Evolutionary conservation across 2,329 filamentous ascomycete genomes (phyloP).

Genomic region (Alternaria triticimaculans): DNA sequence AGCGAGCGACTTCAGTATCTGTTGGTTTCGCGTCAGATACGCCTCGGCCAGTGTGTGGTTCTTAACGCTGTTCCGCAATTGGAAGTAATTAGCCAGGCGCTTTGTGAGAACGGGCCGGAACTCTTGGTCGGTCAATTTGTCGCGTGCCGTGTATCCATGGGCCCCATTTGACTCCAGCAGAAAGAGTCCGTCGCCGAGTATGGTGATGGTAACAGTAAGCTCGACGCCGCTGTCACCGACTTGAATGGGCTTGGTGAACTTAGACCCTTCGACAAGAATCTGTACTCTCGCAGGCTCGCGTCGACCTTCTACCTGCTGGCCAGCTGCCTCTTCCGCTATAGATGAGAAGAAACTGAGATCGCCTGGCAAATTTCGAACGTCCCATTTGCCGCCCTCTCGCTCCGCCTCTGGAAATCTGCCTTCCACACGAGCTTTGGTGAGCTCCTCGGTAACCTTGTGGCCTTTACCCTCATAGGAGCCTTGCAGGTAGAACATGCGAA

Average conservation of each 20-base stretch:
- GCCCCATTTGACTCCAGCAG: conserved; percentile 67
- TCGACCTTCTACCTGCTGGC: conserved; percentile 68
- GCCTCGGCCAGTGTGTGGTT: conserved; percentile 70
- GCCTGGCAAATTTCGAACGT: conserved; percentile 70
- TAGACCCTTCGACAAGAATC: conserved; percentile 74
- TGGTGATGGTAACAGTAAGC: conserved; percentile 69
- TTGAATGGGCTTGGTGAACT: conserved; percentile 62
- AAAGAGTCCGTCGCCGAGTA: conserved; percentile 61
- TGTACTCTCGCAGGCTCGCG: conserved; percentile 73
- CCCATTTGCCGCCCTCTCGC: conserved; percentile 81
- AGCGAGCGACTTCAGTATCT: conserved; percentile 73
- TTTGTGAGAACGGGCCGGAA: conserved; percentile 78
- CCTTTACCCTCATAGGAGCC: conserved; percentile 81
- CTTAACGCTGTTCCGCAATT: conserved; percentile 70
- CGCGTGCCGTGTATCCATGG: conserved; percentile 73
- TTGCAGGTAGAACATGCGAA: conserved; percentile 68
- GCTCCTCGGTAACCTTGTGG: conserved; percentile 78
- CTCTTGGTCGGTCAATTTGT: conserved; percentile 75
- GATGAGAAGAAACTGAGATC: conserved; percentile 67
- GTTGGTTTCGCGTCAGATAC: conserved; percentile 78
- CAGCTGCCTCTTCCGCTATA: conserved; percentile 73
- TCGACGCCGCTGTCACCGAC: conserved; percentile 66
- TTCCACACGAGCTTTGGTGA: conserved; percentile 85
- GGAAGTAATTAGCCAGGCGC: conserved; percentile 74
- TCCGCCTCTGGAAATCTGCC: conserved; percentile 83